Base-by-base conservation (phyloP, 148 eudicot genomes). In the Fagopyrum tataricum region DNA sequence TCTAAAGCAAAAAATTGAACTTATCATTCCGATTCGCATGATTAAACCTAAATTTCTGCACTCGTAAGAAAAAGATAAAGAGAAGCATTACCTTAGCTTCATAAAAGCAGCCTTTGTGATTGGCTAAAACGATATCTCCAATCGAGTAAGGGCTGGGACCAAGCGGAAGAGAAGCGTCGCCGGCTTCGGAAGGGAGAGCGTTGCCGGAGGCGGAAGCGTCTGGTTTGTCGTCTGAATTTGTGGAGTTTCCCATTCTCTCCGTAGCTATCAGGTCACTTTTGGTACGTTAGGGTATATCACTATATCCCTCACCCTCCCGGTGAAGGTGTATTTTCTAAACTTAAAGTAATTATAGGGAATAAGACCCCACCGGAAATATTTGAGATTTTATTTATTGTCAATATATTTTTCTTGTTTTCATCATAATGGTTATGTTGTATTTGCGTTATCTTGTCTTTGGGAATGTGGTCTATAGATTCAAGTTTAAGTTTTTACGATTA, bases 81-180 rank as follows among this genome's bases (percentile, higher is more conserved):
- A 43, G 37, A 44, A 21, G 52, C 52, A 42, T 3, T n/a, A 70
- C 72, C 52, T 70, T 70, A 42, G 72, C 72, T 70, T 43, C 37
- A 51, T 70, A 70, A 23, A 43, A 43, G 39, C 48, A 23, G 17
- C 72, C 72, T 10, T 46, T 70, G 52, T 70, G 72, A n/a, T 37
- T 70, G 37, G 72, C 72, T 20, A 70, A 43, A 18, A 70, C 26
- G 51, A 20, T 10, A 49, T 44, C 72, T 44, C 72, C 72, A 4
- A 43, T 8, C 4, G 15, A 9, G 37, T 70, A 70, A 70, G 52
- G 72, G 17, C 51, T 15, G 7, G 72, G 72, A 41, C 12, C 72
- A 26, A 10, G 21, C 48, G 13, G 12, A 7, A 13, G 18, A 42
- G 52, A 46, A 23, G 51, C 37, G 49, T 23, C 31, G n/a, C 52